Percentiles rank a stretch among this genome's conserved stretches.
These are phyloP conservation scores for Cylindrotheca closterium DNA, from an alignment of 108 stramenopile species.

Conservation along the genomic window DNA sequence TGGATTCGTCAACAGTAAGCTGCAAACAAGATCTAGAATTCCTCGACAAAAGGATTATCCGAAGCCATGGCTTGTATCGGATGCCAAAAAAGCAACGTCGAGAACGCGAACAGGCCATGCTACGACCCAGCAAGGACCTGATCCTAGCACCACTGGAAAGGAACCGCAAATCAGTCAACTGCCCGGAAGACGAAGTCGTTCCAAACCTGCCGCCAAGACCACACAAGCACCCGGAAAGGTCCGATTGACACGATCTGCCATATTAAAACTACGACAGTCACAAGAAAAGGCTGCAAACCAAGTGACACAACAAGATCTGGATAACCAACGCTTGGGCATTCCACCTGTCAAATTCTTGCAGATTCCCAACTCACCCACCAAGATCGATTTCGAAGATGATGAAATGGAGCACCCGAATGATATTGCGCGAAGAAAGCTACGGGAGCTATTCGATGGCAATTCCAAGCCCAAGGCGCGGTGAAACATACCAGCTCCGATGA, in stretches of 20 bases:
- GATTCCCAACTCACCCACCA: neutral
- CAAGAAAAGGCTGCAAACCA: neutral
- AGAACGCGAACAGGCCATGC: neutral
- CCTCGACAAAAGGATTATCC: neutral
- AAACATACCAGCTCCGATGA: too few species aligned
- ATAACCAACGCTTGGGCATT: neutral
- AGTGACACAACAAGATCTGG: neutral
- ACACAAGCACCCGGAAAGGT: neutral
- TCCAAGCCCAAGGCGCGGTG: too few species aligned
- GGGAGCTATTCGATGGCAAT: too few species aligned
- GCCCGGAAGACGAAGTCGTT: neutral
- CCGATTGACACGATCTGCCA: slow-evolving; percentile 1
- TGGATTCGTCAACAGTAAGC: neutral
- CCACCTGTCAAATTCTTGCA: neutral
- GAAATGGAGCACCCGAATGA: neutral
- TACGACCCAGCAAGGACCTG: neutral
- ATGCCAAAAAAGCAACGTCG: neutral
- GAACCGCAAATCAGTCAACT: neutral
- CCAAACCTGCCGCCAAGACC: neutral
- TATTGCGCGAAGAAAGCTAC: neutral
- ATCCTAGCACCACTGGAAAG: too few species aligned
- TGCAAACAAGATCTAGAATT: neutral
- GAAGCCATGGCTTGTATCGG: neutral
- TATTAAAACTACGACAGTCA: neutral
- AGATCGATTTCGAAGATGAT: neutral